Evolutionary conservation across 306 rosid genomes (phyloP), one percentile per base, ranked within the genome.

Genomic region (Vigna angularis): DNA sequence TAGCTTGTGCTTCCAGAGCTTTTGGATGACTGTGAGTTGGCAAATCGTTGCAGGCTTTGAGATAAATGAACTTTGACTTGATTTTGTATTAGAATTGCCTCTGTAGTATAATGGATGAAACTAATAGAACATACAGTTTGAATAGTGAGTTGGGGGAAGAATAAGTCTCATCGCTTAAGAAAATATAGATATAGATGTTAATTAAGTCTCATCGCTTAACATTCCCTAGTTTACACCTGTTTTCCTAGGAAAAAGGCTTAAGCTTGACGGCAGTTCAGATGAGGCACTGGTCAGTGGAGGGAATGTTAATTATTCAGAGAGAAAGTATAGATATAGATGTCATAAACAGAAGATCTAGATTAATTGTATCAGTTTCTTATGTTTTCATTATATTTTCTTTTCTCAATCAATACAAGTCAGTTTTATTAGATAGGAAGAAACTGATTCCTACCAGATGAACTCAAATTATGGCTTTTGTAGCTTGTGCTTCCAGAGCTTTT

Each of bases 391-490:
- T 64, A 64, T 26, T 30, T 30, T 16, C 47, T 64, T 64, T 36
- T n/a, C 28, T n/a, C 49, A 34, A 64, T 64, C 70, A n/a, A 64
- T 64, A 36, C 28, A n/a, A 34, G 36, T 63, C 48, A 32, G 1
- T 63, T 63, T 63, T 34, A 6, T 8, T 64, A 64, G 26, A n/a
- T 64, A 64, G 70, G 49, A 62, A 64, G 70, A 28, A 62, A 63
- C 48, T 63, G 69, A n/a, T 63, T 63, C 24, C 24, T 34, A 62
- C 28, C 32, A 30, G 32, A 30, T 30, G 32, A 30, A 30, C 75
- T 49, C 47, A n/a, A 65, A 59, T 32, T 63, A 40, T 52, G 74
- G 22, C 17, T 32, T 26, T 63, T 47, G 18, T 26, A n/a, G 52
- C 28, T 52, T 80, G 51, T 40, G 20, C 44, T 64, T 62, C 45